Conservation (phyloP, 2,329 filamentous ascomycete genomes). For the Alternaria metachromatica region DNA sequence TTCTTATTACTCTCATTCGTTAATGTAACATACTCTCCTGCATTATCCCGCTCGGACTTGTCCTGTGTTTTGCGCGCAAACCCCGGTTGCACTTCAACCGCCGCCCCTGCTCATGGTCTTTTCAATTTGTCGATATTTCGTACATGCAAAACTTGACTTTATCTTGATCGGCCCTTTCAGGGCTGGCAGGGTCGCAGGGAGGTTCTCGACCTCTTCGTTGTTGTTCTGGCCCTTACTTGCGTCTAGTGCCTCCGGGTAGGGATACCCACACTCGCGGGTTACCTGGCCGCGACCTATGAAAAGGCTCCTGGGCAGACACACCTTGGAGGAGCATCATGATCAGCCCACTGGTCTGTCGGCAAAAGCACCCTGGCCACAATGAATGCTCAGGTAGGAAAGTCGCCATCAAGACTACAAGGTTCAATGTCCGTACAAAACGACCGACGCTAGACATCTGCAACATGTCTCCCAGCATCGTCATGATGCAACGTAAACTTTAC, state of each 20-base stretch:
- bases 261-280: neutral
- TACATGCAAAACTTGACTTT: neutral
- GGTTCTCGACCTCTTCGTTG: neutral
- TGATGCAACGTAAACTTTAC: neutral
- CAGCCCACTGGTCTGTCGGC: neutral
- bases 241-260: neutral
- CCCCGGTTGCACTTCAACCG: neutral
- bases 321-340: neutral
- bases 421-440: neutral
- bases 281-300: neutral
- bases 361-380: neutral
- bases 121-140: neutral
- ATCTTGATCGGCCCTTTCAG: neutral
- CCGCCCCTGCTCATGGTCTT: neutral
- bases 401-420: neutral
- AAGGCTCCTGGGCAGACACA: neutral
- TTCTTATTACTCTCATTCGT: neutral
- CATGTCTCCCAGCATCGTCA: neutral
- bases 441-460: neutral
- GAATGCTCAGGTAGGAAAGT: neutral
- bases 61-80: neutral
- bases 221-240: neutral
- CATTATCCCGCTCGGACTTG: neutral
- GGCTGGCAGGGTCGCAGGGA: neutral
- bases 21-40: constrained; percentile 19